Evolutionary conservation across 495 filamentous ascomycete species (phyloP), one percentile per base, ranked within the genome.

Genomic region (Glonium stellatum): DNA sequence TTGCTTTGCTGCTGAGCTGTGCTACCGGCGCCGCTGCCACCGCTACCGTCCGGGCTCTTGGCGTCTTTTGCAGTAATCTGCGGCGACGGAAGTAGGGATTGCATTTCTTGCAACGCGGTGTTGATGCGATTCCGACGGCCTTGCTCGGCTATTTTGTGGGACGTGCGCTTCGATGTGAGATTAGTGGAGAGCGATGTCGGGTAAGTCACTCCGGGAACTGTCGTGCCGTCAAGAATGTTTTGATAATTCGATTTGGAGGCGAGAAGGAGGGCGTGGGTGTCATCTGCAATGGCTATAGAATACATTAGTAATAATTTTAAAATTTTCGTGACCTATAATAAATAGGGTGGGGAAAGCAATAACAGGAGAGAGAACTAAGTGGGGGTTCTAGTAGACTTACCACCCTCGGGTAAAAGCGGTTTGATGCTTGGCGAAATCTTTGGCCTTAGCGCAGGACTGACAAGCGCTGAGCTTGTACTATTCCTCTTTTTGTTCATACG

Each of bases 191-290:
- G 79, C 15, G 89, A 87, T 65, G 89, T 87, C 0, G 93, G 93
- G 62, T 96, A 98, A 0, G 85, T 88, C 23, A 98, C 87, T 11
- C 93, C 93, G 0, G 89, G 90, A 4, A 96, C 83, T 46, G 87
- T 83, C 42, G 87, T 97, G 46, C 93, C 93, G 69, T 97, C 92
- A 27, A 98, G 74, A 55, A 98, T 93, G 68, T 96, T 93, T 70
- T 98, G 93, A 69, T 98, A 98, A 70, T 98, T 98, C 19, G 91
- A 96, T 69, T 97, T 97, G 35, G 87, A 88, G 11, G 92, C 89
- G 22, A 98, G 78, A 48, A 97, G 80, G 23, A 92, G 82, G 15
- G 92, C 91, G 15, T 92, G 89, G 0, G 87, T 82, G 63, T 95
- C 79, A 49, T 82, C 82, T n/a, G 80, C 74, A 44, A 85, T 69